Base-by-base conservation (phyloP, 2,329 filamentous ascomycete genomes). In the Clonostachys byssicola region DNA sequence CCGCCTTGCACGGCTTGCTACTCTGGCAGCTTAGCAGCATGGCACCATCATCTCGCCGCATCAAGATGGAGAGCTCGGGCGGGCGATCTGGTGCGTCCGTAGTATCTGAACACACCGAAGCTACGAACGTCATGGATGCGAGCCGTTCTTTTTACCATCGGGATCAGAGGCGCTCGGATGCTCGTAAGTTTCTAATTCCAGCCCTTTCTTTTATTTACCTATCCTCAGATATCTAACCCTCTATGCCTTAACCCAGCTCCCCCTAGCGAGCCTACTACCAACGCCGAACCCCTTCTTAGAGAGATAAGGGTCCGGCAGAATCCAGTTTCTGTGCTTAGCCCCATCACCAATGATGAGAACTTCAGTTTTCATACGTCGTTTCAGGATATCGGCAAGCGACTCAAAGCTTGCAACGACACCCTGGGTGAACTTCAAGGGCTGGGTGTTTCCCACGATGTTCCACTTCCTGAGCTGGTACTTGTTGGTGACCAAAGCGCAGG, bases 401-500 rank as follows among this genome's bases (percentile, higher is more conserved):
- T 86, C 1, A 86, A 86, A 45, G 73, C 78, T 0, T 80, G 84
- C 43, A 84, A 89, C 3, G 74, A 86, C 42, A 80, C 80, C 0
- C 76, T 90, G 0, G 80, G 80, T 4, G 79, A 86, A 43, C 76
- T 96, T 0, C 81, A 89, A 44, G 76, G 83, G 6, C 75, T 92
- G 0, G 88, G 87, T 0, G 83, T 95, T 1, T 83, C 87, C 44
- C 80, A 87, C 16, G 78, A 83, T 5, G 79, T 89, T 0, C 79
- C 81, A 0, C 70, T 95, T 0, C 89, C 91, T 0, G 89, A 90
- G 54, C 82, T 95, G 10, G 87, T 92, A 6, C 80, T 95, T 0
- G 82, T 95, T 0, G 91, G 91, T 0, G 90, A 95, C 43, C 91
- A 96, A 58, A 88, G 82, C 1, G 86, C 89, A 0, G 92, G 91